Conservation (phyloP, 495 filamentous ascomycete genomes). For the Tuber umbilicatum region DNA sequence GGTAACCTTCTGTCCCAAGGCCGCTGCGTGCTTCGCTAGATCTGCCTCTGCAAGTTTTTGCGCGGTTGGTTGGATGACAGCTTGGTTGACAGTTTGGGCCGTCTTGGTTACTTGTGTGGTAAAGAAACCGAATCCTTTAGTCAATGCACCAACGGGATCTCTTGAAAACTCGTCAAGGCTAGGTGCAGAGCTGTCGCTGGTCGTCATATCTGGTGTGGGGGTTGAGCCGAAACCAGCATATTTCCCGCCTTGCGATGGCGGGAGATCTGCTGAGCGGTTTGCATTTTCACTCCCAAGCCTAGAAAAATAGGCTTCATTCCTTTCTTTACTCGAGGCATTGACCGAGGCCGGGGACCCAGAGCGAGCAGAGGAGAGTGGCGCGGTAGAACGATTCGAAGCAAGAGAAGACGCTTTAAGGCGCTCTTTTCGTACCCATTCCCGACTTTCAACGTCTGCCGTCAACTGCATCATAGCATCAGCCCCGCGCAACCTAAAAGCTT, state of each 20-base stretch:
- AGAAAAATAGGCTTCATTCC: conserved; percentile 87
- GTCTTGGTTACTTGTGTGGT: conserved; percentile 73
- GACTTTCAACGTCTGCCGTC: conserved; percentile 73
- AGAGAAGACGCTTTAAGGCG: conserved; percentile 42
- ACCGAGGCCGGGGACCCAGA: conserved; percentile 15
- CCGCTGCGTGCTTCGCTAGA: conserved; percentile 65
- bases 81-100: conserved; percentile 81
- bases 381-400: conserved; percentile 8
- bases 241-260: conserved; percentile 86
- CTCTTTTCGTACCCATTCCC: conserved; percentile 67
- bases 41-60: conserved; percentile 85
- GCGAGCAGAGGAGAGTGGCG: conserved; percentile 24
- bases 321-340: conserved; percentile 47
- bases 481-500: not conserved
- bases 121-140: conserved; percentile 93
- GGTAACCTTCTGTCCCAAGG: conserved; percentile 58
- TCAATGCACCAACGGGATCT: conserved; percentile 81
- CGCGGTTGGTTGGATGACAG: conserved; percentile 83
- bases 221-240: conserved; percentile 83
- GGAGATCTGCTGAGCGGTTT: conserved; percentile 60
- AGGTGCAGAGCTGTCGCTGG: conserved; percentile 44
- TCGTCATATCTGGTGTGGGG: conserved; percentile 43
- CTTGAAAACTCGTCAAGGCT: conserved; percentile 77
- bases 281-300: conserved; percentile 74
- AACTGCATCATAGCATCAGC: conserved; percentile 42